phyloP scores from a whole-genome alignment of 805 yeast genomes.

The Blastobotrys parvus region DNA sequence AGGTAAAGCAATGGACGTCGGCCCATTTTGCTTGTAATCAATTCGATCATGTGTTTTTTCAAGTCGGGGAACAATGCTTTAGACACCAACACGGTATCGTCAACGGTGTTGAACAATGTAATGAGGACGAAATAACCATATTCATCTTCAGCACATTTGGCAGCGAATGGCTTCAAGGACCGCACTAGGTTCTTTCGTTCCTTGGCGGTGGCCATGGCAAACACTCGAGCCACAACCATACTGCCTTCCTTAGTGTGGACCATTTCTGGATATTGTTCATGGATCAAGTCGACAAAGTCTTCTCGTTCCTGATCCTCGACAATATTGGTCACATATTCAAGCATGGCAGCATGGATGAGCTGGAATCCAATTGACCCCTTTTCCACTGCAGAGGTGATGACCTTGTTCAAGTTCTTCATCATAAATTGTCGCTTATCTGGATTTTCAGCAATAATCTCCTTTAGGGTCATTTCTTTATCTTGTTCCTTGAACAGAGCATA shows the following conservation, averaged over 20 bases:
- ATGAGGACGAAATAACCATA: constrained; percentile 76
- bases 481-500: constrained; percentile 80
- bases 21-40: constrained; percentile 64
- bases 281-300: constrained; percentile 73
- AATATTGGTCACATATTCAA: constrained; percentile 70
- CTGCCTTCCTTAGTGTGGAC: constrained; percentile 94
- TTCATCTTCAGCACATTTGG: constrained; percentile 71
- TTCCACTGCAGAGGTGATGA: constrained; percentile 83
- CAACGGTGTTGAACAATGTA: constrained; percentile 76
- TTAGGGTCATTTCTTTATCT: constrained; percentile 47
- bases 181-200: constrained; percentile 77
- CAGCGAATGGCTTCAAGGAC: constrained; percentile 66
- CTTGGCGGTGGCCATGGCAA: constrained; percentile 82
- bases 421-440: constrained; percentile 74
- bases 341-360: constrained; percentile 93
- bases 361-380: constrained; percentile 97
- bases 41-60: constrained; percentile 38
- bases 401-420: constrained; percentile 66
- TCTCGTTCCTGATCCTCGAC: constrained; percentile 50
- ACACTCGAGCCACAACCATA: constrained; percentile 75
- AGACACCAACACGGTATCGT: constrained; percentile 78
- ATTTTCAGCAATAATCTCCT: constrained; percentile 56
- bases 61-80: constrained; percentile 63
- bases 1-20: constrained; percentile 85
- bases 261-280: constrained; percentile 87